Percentiles rank a stretch among this genome's conserved stretches.
These are phyloP conservation scores for Isatis lusitanica DNA, from an alignment of 441 rosid genomes.

Conservation along the genomic window DNA sequence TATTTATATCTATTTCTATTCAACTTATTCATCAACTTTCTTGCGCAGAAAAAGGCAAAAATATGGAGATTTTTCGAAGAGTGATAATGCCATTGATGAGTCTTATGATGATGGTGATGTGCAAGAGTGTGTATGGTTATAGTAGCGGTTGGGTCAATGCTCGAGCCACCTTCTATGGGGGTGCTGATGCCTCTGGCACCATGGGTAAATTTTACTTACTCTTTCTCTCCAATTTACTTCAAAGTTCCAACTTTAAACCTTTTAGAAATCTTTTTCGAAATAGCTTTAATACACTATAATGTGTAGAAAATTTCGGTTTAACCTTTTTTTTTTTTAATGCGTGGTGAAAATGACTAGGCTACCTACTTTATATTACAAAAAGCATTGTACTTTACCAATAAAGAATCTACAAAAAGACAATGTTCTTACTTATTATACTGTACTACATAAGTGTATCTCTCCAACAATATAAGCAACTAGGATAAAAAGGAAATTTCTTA, in stretches of 20 bases:
- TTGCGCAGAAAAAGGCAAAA: slow-evolving; percentile 6
- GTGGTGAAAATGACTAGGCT: background rate
- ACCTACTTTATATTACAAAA: background rate
- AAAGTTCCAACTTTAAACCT: background rate
- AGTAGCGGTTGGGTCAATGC: slow-evolving; percentile 67
- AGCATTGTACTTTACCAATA: background rate
- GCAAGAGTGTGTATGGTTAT: slow-evolving; percentile 36
- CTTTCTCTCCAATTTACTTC: background rate
- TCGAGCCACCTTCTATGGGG: slow-evolving; percentile 95
- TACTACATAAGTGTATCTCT: too few species aligned
- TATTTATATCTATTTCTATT: background rate
- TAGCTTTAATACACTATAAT: background rate
- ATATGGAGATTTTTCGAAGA: slow-evolving; percentile 24
- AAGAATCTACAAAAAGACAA: too few species aligned
- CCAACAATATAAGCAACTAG: too few species aligned
- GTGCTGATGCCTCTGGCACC: slow-evolving; percentile 94
- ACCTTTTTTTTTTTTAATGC: background rate
- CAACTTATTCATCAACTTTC: background rate
- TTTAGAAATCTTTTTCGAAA: background rate
- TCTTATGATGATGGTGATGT: slow-evolving; percentile 27
- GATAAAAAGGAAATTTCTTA: too few species aligned
- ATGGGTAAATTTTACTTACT: slow-evolving; percentile 56
- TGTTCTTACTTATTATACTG: too few species aligned
- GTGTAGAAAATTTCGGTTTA: background rate
- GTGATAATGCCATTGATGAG: slow-evolving; percentile 17